Conservation (phyloP, 257 asterid genomes). For the Solanum medicagineum region DNA sequence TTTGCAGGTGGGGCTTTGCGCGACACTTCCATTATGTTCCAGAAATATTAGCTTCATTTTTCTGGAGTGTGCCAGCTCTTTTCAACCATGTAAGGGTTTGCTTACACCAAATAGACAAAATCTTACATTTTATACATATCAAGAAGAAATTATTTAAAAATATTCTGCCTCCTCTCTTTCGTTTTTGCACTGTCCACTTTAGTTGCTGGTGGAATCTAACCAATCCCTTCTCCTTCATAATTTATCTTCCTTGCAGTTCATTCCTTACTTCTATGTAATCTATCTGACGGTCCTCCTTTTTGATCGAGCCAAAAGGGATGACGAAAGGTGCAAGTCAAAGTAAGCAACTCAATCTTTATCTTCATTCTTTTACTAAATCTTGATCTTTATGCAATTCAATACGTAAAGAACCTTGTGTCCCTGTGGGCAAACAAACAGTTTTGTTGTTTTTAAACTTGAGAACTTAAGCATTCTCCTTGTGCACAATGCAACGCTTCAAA, state of each 20-base stretch:
- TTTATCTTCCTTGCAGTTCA: slow-evolving; percentile 38
- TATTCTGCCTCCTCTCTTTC: neutral
- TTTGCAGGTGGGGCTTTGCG: slow-evolving; percentile 90
- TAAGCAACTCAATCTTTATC: slow-evolving; percentile 20
- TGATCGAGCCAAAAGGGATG: slow-evolving; percentile 90
- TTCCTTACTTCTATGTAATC: slow-evolving; percentile 81
- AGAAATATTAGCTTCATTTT: slow-evolving; percentile 78
- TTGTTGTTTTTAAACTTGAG: neutral
- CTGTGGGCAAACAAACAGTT: neutral
- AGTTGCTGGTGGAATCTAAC: neutral
- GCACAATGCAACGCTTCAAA: neutral
- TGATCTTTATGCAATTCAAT: neutral
- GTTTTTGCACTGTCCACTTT: neutral
- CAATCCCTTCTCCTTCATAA: neutral
- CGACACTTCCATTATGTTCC: slow-evolving; percentile 98
- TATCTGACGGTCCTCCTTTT: slow-evolving; percentile 86
- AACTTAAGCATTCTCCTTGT: neutral
- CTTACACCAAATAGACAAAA: neutral
- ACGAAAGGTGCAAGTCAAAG: slow-evolving; percentile 89
- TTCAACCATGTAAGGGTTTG: slow-evolving; percentile 56
- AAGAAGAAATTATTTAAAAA: neutral
- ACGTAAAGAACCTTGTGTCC: neutral
- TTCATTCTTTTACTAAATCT: neutral
- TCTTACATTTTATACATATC: neutral
- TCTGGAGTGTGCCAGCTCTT: slow-evolving; percentile 92